phyloP scores from a whole-genome alignment of 306 rosid species.

The Castanea mollissima region DNA sequence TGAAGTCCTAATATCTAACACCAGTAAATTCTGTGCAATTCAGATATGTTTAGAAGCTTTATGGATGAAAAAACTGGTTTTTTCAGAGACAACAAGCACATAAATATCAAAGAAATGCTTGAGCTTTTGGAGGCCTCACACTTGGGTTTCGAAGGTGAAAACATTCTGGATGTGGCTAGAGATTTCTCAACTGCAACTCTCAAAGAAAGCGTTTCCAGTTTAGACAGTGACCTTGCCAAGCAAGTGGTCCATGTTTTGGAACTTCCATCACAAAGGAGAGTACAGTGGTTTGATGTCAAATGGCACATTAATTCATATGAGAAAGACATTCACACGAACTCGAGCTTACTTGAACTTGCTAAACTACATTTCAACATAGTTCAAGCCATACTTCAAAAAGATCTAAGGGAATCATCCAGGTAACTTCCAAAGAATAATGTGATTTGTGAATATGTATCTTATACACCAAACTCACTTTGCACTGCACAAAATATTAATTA shows the following conservation, averaged over 20 bases:
- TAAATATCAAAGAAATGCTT: constrained; percentile 13
- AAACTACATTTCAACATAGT: constrained; percentile 45
- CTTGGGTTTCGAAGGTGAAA: constrained; percentile 30
- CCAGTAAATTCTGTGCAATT: too few relatives aligned
- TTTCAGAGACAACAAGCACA: background rate
- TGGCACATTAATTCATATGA: constrained; percentile 38
- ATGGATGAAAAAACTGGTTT: too few relatives aligned
- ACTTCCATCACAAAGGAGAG: constrained; percentile 57
- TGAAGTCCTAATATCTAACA: too few relatives aligned
- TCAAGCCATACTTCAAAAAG: constrained; percentile 50
- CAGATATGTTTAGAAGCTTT: too few relatives aligned
- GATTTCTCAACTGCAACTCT: constrained; percentile 6
- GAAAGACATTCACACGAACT: background rate
- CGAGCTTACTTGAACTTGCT: constrained; percentile 37
- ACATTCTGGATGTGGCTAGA: constrained; percentile 12
- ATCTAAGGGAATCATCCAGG: constrained; percentile 50
- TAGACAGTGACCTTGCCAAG: background rate
- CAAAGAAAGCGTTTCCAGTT: background rate
- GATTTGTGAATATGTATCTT: background rate
- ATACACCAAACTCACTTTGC: background rate
- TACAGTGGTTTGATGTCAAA: constrained; percentile 56
- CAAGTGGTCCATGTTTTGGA: constrained; percentile 42
- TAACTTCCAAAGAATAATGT: background rate
- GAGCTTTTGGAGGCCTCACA: constrained; percentile 29
- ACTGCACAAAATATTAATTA: too few relatives aligned